Conservation (phyloP, 2,329 filamentous ascomycete genomes). For the Penicillium hesseltinei region DNA sequence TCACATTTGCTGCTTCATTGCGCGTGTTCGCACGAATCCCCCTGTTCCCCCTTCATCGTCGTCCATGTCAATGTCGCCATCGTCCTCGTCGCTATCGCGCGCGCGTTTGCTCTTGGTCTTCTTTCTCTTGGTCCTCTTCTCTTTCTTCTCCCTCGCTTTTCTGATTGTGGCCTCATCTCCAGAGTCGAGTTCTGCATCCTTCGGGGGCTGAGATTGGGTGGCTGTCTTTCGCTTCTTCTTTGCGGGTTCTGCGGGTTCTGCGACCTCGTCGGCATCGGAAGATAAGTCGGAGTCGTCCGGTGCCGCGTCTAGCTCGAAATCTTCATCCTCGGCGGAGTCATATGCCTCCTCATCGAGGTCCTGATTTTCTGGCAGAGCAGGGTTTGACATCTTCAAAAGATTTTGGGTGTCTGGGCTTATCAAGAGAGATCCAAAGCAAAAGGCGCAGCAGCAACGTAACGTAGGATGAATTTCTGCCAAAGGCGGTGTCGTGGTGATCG, state of each 20-base stretch:
- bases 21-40: constrained; percentile 54
- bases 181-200: constrained; percentile 50
- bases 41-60: constrained; percentile 49
- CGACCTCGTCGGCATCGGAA: constrained; percentile 32
- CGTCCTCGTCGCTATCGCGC: constrained; percentile 32
- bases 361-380: constrained; percentile 12
- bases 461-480: constrained; percentile 25
- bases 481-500: constrained; percentile 11
- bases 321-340: constrained; percentile 40
- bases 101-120: constrained; percentile 29
- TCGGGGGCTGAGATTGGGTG: constrained; percentile 22
- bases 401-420: neutral
- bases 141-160: constrained; percentile 44
- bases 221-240: constrained; percentile 41
- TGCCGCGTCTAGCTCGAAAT: constrained; percentile 36
- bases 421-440: neutral
- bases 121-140: constrained; percentile 41
- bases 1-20: constrained; percentile 51
- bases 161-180: constrained; percentile 58
- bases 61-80: constrained; percentile 39
- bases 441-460: neutral
- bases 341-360: constrained; percentile 37
- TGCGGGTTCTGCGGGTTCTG: constrained; percentile 30
- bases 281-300: constrained; percentile 37
- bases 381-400: constrained; percentile 17